These are phyloP conservation scores for Groenewaldozyma sp. DNA, from an alignment of 1,139 yeast genomes.

Conservation along the genomic window DNA sequence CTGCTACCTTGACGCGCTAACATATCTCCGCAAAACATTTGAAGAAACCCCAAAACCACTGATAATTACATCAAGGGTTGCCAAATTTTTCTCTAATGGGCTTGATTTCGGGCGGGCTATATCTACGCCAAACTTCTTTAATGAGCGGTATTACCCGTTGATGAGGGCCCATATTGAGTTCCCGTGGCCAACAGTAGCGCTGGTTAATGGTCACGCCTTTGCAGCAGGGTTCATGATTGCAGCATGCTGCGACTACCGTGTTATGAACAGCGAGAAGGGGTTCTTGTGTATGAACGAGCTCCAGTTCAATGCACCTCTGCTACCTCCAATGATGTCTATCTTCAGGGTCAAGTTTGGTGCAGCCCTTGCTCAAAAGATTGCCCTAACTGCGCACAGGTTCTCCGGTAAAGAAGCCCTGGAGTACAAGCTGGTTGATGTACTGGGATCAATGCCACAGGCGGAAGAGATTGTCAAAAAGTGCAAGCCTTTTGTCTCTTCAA, in stretches of 20 bases:
- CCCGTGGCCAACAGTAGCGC: conserved; percentile 34
- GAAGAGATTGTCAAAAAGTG: conserved; percentile 21
- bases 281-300: conserved; percentile 33
- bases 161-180: conserved; percentile 28
- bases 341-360: conserved; percentile 27
- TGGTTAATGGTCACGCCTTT: conserved; percentile 33
- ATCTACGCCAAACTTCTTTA: conserved; percentile 28
- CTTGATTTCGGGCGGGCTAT: conserved; percentile 30
- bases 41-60: conserved; percentile 24
- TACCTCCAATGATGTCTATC: conserved; percentile 29
- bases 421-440: conserved; percentile 25
- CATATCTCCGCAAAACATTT: conserved; percentile 20
- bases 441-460: conserved; percentile 28
- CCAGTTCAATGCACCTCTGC: conserved; percentile 31
- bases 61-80: conserved; percentile 29
- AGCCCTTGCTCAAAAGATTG: conserved; percentile 22
- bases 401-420: conserved; percentile 27
- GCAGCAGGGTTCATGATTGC: conserved; percentile 35
- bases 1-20: conserved; percentile 28
- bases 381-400: conserved; percentile 29
- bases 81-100: conserved; percentile 34
- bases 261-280: conserved; percentile 32
- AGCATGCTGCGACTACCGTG: conserved; percentile 31
- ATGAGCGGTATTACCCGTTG: conserved; percentile 24
- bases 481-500: conserved; percentile 19